Evolutionary conservation across 495 filamentous ascomycete species (phyloP), one percentile per base, ranked within the genome.

Genomic region (Delitschia confertaspora): DNA sequence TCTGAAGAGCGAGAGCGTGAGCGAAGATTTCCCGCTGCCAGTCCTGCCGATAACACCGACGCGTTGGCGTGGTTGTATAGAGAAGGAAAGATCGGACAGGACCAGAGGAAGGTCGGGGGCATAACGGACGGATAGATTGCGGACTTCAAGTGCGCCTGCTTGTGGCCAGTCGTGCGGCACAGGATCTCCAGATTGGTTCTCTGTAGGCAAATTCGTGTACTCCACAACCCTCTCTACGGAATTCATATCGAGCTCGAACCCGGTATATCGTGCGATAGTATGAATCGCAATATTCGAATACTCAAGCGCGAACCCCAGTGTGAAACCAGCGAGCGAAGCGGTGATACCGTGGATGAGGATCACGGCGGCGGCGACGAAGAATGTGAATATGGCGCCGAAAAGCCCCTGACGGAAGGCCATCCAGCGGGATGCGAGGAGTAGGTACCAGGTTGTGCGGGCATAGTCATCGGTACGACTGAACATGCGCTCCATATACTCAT

Each of bases 1-100:
- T 13, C 54, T 30, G 30, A 57, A 54, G 10, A 57, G 51, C 3
- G 45, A 44, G n/a, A 47, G 35, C 9, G 42, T 45, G 2, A 57
- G 30, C 16, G 83, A 88, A 0, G 83, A 88, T 56, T 94, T 94
- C 13, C 87, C 87, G 0, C 85, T 85, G 9, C 87, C 87, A 7
- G 87, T 93, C 14, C 87, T 78, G 8, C 87, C 87, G 6, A 91
- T 82, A 1, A 94, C 79, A 11, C 85, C 87, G 26, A 94, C 66
- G 3, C 85, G 71, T 58, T 94, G 76, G 52, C 84, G 84, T 24
- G 72, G 69, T 36, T 84, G 70, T 21, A 88, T 67, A 6, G 62
- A 67, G 62, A 93, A 88, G 20, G 65, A 75, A 18, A 93, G 68
- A 0, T 78, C 82, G 53, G 88, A 85, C 0, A 93, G 65, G 0